These are phyloP conservation scores for Cercophora newfieldiana DNA, from an alignment of 495 filamentous ascomycete species.

Conservation along the genomic window DNA sequence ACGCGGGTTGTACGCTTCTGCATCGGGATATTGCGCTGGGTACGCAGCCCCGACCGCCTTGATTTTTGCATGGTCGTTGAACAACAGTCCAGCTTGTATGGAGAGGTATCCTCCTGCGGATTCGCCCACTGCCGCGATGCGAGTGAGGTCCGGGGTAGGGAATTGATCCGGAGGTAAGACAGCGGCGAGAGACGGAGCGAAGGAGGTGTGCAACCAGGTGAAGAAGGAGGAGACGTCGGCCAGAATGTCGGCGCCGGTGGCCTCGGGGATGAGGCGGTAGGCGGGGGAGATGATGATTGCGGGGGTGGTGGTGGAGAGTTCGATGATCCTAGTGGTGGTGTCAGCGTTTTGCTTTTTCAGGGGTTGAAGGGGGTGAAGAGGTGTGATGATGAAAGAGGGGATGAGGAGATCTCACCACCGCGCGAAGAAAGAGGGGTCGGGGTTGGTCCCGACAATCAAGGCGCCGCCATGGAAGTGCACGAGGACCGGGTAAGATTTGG, in stretches of 20 bases:
- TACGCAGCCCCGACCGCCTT: constrained; percentile 21
- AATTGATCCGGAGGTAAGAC: not conserved
- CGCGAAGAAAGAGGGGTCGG: constrained; percentile 20
- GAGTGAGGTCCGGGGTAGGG: constrained; percentile 11
- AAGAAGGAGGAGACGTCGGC: constrained; percentile 53
- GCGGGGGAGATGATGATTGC: constrained; percentile 31
- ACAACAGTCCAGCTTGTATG: constrained; percentile 33
- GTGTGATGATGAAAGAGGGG: no score
- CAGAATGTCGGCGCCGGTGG: constrained; percentile 48
- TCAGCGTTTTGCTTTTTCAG: not conserved
- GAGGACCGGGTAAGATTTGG: constrained; percentile 11
- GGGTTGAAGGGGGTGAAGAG: no score
- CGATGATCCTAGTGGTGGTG: constrained; percentile 7
- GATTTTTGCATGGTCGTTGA: constrained; percentile 15
- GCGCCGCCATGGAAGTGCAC: constrained; percentile 28
- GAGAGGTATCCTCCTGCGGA: constrained; percentile 42
- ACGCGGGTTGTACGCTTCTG: constrained; percentile 4
- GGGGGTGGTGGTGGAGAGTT: constrained; percentile 13
- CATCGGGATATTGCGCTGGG: constrained; percentile 20
- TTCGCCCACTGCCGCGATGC: constrained; percentile 32
- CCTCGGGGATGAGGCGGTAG: constrained; percentile 55
- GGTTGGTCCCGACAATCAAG: constrained; percentile 20
- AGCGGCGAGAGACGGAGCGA: not conserved
- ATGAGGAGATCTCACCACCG: constrained; percentile 13
- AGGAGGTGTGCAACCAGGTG: constrained; percentile 42